Evolutionary conservation across 257 asterid species (phyloP).

Genomic region (Solanum paucissectum): DNA sequence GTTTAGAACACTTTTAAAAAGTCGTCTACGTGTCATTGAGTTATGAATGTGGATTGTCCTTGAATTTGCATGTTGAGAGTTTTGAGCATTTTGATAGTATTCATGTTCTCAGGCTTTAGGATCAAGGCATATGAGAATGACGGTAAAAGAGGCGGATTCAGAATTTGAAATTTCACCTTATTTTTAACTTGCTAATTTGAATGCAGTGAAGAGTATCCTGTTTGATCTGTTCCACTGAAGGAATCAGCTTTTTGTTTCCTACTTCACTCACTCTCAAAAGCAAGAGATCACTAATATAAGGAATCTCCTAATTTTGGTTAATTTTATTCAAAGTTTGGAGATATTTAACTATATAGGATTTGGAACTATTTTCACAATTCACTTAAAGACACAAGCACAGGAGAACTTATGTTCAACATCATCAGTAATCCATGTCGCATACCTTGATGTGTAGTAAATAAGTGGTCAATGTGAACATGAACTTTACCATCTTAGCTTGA

Average conservation of each 20-base stretch:
- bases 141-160: accelerated
- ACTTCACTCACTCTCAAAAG: not conserved
- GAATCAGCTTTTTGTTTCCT: not conserved
- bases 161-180: too few relatives aligned
- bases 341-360: not conserved
- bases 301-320: not conserved
- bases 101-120: not conserved
- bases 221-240: not conserved
- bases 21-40: not conserved
- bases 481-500: not conserved
- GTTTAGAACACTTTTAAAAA: not conserved
- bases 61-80: not conserved
- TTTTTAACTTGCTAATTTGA: too few relatives aligned
- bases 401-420: not conserved
- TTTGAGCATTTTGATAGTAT: not conserved
- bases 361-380: not conserved
- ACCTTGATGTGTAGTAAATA: not conserved
- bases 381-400: not conserved
- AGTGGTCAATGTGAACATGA: not conserved
- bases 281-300: too few relatives aligned
- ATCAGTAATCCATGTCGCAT: not conserved
- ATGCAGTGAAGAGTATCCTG: too few relatives aligned
- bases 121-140: not conserved
- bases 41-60: not conserved
- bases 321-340: not conserved